phyloP scores from a whole-genome alignment of 2,329 filamentous ascomycete genomes.

The Trichocomaceae sp. region DNA sequence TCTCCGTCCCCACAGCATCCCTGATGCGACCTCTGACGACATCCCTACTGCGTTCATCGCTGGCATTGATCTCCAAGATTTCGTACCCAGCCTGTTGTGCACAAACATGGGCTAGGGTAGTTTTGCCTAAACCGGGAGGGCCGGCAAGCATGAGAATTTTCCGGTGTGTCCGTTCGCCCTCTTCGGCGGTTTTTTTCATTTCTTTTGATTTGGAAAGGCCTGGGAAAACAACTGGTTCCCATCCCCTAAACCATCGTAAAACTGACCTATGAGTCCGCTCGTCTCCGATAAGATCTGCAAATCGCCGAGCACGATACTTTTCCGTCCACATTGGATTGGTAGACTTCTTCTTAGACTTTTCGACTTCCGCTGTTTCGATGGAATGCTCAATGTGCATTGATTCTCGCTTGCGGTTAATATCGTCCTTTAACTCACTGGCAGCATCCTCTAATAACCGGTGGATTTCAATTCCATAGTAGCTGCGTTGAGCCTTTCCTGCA shows the following conservation, averaged over 20 bases:
- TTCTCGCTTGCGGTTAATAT: conserved; percentile 13
- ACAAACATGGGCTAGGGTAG: conserved; percentile 91
- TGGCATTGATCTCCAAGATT: conserved; percentile 94
- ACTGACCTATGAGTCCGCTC: conserved; percentile 88
- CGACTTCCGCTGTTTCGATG: conserved; percentile 24
- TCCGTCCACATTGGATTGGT: conserved; percentile 71
- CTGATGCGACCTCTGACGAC: conserved; percentile 88
- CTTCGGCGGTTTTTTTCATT: conserved; percentile 41
- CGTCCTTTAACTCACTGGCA: conserved; percentile 50
- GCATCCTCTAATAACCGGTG: conserved; percentile 72
- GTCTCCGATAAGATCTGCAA: conserved; percentile 89
- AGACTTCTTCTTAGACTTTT: conserved; percentile 25
- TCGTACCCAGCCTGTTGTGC: conserved; percentile 94
- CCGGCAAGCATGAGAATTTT: conserved; percentile 89
- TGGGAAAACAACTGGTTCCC: conserved; percentile 90
- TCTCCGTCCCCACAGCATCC: conserved; percentile 89
- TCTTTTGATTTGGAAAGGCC: conserved; percentile 58
- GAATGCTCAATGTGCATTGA: conserved; percentile 23
- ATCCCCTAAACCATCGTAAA: conserved; percentile 85
- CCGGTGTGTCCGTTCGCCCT: conserved; percentile 69
- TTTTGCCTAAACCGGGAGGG: conserved; percentile 90
- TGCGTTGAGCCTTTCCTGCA: conserved; percentile 51
- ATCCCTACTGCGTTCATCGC: conserved; percentile 82
- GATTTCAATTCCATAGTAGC: conserved; percentile 90
- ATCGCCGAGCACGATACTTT: conserved; percentile 88